Evolutionary conservation across 768 basidiomycete species (phyloP), one percentile per base, ranked within the genome.

Genomic region (Kwoniella dejecticola): DNA sequence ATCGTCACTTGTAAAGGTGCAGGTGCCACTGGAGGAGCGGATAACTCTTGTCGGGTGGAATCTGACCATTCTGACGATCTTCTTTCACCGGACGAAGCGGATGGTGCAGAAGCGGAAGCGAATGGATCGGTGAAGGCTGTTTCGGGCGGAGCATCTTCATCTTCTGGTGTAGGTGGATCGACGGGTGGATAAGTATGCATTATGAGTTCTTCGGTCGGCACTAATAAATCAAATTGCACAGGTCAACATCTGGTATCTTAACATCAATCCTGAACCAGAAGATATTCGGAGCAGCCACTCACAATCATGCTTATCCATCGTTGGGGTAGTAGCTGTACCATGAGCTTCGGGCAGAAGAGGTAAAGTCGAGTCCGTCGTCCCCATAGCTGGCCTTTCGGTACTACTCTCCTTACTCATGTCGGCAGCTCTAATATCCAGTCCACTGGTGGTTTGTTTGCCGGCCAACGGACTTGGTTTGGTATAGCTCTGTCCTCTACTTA

Each of bases 271-370:
- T n/a, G n/a, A n/a, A n/a, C n/a, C n/a, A n/a, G n/a, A 36, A 7
- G 33, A 36, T 36, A 36, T 7, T 11, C 6, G 33, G 13, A 5
- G 15, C 5, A 12, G 41, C 12, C 17, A 55, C 53, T 55, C 53
- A 55, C 53, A 21, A 12, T 41, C 26, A 21, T 30, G n/a, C 33
- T 48, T 60, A n/a, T 42, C 49, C 24, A 29, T 12, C n/a, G n/a
- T 15, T 26, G 12, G 31, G n/a, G 45, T 33, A 24, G 19, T 45
- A n/a, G n/a, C n/a, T n/a, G n/a, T n/a, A 2, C 52, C 52, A 19
- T 64, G 64, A 19, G 66, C 53, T 27, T 66, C 48, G n/a, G 66
- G 59, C 11, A 72, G 45, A 1, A 72, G 50, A n/a, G 68, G 66
- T 29, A 64, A 29, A 6, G 66, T 57, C 8, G 55, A 60, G 12